These are phyloP conservation scores for Megacollybia marginata DNA, from an alignment of 768 basidiomycete genomes.

Conservation along the genomic window DNA sequence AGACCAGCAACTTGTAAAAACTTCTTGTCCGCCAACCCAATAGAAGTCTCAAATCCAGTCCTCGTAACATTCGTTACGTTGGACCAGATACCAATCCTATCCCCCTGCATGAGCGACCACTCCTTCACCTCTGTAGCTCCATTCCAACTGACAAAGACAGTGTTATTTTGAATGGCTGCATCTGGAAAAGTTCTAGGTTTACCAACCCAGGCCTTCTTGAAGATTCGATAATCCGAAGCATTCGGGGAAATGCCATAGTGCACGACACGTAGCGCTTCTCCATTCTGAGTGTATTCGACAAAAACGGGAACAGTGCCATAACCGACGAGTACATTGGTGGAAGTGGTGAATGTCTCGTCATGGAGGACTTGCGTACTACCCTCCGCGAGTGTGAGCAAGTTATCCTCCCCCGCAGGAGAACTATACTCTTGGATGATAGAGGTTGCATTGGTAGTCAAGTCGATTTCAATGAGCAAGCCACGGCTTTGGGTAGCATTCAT, in stretches of 20 bases:
- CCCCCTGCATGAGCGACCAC: constrained; percentile 6
- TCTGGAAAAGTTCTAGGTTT: constrained; percentile 7
- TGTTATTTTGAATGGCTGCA: constrained; percentile 1
- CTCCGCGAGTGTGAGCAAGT: constrained; percentile 1
- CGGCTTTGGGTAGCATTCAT: not conserved
- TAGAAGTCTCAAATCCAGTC: constrained; percentile 11
- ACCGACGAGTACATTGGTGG: not conserved
- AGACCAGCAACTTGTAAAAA: constrained; percentile 2
- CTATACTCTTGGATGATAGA: not conserved
- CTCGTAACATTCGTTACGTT: constrained; percentile 3
- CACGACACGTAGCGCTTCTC: constrained; percentile 1
- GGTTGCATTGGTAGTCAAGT: constrained; percentile 2
- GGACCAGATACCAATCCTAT: not conserved
- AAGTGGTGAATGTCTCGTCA: not conserved
- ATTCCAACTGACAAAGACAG: constrained; percentile 12
- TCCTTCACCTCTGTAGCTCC: constrained; percentile 8
- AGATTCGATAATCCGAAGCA: not conserved
- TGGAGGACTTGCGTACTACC: constrained; percentile 2
- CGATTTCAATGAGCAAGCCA: constrained; percentile 1
- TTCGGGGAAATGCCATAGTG: constrained; percentile 1
- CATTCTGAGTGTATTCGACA: not conserved
- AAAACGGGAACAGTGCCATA: constrained; percentile 4
- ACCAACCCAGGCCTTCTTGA: constrained; percentile 3
- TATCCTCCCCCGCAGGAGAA: not conserved
- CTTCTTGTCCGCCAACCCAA: constrained; percentile 2